A percentile compares a stretch with the other conserved stretches of the same genome.
These are phyloP conservation scores for Starmerella geochares DNA, from an alignment of 805 yeast species.

Conservation along the genomic window DNA sequence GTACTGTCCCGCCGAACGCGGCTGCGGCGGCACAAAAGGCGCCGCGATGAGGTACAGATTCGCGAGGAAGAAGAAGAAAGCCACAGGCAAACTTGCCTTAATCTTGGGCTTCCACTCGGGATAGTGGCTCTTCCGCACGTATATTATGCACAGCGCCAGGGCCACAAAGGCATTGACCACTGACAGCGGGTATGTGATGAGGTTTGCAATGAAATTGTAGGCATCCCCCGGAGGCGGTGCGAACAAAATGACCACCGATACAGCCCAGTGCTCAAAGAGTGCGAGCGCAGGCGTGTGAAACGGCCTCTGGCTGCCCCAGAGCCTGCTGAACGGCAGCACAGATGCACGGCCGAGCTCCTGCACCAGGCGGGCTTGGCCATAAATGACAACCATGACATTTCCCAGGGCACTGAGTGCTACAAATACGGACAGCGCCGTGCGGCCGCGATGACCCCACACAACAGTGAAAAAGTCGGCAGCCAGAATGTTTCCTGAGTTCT, in stretches of 20 bases:
- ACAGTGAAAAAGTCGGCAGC: constrained; percentile 67
- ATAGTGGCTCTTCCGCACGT: constrained; percentile 30
- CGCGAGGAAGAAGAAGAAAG: constrained; percentile 51
- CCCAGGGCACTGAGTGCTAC: constrained; percentile 77
- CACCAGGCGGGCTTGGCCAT: constrained; percentile 70
- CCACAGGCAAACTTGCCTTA: constrained; percentile 32
- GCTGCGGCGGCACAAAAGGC: constrained; percentile 71
- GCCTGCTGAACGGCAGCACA: constrained; percentile 57
- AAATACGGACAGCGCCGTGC: constrained; percentile 63
- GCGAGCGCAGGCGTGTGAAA: constrained; percentile 67
- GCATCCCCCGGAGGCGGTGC: constrained; percentile 88
- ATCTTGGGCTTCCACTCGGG: constrained; percentile 61
- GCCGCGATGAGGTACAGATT: constrained; percentile 62
- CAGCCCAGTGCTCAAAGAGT: constrained; percentile 63
- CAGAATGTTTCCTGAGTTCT: constrained; percentile 53
- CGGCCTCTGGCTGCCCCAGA: constrained; percentile 63
- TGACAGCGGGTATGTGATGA: constrained; percentile 72
- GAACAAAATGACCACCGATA: constrained; percentile 59
- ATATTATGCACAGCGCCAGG: constrained; percentile 50
- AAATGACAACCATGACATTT: constrained; percentile 68
- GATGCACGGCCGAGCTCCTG: constrained; percentile 80
- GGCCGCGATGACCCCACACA: constrained; percentile 61
- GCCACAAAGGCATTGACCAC: constrained; percentile 61
- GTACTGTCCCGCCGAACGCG: constrained; percentile 41
- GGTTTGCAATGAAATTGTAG: constrained; percentile 66